Evolutionary conservation across 2,329 filamentous ascomycete species (phyloP).

Genomic region (Meredithiella fracta): DNA sequence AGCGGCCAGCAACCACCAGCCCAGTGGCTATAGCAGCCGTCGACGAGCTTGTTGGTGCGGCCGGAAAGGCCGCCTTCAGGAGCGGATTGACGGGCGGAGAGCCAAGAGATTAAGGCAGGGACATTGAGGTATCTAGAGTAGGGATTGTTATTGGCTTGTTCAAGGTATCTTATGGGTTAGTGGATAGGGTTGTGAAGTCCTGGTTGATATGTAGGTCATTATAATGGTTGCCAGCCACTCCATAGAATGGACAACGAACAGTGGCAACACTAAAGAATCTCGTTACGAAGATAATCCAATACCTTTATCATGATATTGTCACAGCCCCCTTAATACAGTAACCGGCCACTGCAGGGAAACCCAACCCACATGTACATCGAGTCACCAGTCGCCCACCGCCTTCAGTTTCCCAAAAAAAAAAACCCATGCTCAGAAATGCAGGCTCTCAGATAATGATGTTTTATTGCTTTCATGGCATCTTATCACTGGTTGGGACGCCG

Average conservation of each 20-base stretch:
- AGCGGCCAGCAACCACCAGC: conserved; percentile 89
- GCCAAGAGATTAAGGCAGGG: conserved; percentile 63
- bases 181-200: neutral
- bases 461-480: conserved; percentile 22
- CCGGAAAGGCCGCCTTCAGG: conserved; percentile 89
- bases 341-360: too few species aligned
- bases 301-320: too few species aligned
- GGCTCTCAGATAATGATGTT: neutral
- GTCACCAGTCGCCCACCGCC: neutral
- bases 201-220: neutral
- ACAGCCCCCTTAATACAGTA: too few species aligned
- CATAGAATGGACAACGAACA: too few species aligned
- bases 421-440: neutral
- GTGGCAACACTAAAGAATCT: too few species aligned
- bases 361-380: neutral
- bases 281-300: too few species aligned
- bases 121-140: conserved; percentile 54
- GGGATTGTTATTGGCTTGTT: neutral
- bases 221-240: too few species aligned
- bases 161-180: neutral
- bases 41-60: conserved; percentile 91
- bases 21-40: conserved; percentile 98
- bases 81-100: conserved; percentile 73
- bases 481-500: conserved; percentile 21
- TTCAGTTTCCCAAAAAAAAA: too few species aligned